Conservation (phyloP, 805 yeast species). For the Saturnispora saitoi region DNA sequence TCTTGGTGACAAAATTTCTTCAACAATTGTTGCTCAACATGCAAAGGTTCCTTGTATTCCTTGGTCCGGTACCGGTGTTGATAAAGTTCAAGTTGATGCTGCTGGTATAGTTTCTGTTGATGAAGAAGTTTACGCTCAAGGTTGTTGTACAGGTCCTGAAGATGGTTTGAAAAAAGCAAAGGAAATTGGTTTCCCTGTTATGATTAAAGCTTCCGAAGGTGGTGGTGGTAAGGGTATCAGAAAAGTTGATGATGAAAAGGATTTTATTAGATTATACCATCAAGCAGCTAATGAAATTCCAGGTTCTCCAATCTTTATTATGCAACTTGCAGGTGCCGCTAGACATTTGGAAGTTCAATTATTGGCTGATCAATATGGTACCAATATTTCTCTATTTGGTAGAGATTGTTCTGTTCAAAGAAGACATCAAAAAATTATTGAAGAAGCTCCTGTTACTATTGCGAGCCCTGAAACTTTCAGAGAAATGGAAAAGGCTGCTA, state of each 20-base stretch:
- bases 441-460: constrained; percentile 97
- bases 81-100: constrained; percentile 62
- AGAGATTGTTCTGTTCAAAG: constrained; percentile 99
- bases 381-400: constrained; percentile 93
- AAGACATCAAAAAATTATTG: constrained; percentile 98
- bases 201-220: constrained; percentile 99
- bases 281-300: constrained; percentile 98
- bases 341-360: constrained; percentile 97
- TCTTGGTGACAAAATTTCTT: constrained; percentile 96
- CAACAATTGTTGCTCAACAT: constrained; percentile 98
- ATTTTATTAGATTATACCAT: constrained; percentile 66
- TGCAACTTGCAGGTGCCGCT: constrained; percentile 96
- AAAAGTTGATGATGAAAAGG: constrained; percentile 79
- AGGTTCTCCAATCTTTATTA: constrained; percentile 96
- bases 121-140: constrained; percentile 74
- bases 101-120: constrained; percentile 84
- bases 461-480: constrained; percentile 81
- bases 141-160: constrained; percentile 79
- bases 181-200: constrained; percentile 92
- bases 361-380: constrained; percentile 97
- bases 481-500: constrained; percentile 95
- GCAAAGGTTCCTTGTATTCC: constrained; percentile 98
- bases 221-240: constrained; percentile 99
- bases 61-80: constrained; percentile 99
- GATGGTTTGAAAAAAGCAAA: constrained; percentile 84